Percentiles rank a stretch among this genome's conserved stretches.
These are phyloP conservation scores for Schrenkiella parvula DNA, from an alignment of 345 rosid genomes.

Conservation along the genomic window DNA sequence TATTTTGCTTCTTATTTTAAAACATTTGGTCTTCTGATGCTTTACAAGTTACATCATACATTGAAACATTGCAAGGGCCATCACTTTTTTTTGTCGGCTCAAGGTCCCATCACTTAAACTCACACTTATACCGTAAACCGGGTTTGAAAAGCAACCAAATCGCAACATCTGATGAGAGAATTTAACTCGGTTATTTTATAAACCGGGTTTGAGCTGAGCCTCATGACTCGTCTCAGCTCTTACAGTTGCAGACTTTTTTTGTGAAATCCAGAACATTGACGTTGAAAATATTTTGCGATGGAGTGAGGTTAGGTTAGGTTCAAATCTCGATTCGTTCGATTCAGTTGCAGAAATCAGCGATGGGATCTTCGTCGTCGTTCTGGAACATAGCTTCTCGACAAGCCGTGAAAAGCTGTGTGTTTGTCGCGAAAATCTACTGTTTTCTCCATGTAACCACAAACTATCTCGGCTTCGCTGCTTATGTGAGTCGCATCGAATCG, in stretches of 20 bases:
- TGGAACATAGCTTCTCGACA: conserved; percentile 25
- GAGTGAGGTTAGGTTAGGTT: neutral
- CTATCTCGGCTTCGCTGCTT: conserved; percentile 37
- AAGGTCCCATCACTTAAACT: neutral
- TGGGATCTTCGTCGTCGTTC: conserved; percentile 20
- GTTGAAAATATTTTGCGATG: neutral
- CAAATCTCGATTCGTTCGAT: neutral
- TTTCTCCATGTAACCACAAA: conserved; percentile 44
- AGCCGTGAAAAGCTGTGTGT: neutral
- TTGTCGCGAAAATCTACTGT: conserved; percentile 36
- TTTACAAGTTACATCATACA: neutral
- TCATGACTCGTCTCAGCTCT: neutral
- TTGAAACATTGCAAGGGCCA: neutral
- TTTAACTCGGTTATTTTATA: too few relatives aligned
- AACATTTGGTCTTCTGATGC: neutral
- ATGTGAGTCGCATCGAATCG: conserved; percentile 34
- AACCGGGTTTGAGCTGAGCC: neutral
- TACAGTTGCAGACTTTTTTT: too few relatives aligned
- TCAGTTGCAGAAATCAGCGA: neutral
- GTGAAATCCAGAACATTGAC: too few relatives aligned
- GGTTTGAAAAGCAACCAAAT: too few relatives aligned
- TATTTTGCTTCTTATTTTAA: neutral
- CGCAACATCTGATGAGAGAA: too few relatives aligned
- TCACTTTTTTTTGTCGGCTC: neutral
- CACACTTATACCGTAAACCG: neutral